These are phyloP conservation scores for Heteromeles arbutifolia DNA, from an alignment of 306 rosid genomes.

Conservation along the genomic window DNA sequence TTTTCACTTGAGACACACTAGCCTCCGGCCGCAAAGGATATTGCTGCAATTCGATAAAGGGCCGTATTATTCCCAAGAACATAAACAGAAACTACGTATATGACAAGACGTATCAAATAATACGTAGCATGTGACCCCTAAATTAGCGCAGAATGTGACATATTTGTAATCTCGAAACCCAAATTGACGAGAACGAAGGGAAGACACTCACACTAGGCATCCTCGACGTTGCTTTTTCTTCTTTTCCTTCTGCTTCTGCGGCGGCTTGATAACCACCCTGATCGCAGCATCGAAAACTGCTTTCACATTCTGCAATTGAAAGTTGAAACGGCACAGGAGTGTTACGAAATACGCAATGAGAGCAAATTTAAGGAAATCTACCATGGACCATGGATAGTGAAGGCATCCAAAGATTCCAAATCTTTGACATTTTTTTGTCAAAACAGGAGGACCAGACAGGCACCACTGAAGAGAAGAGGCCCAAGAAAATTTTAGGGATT, in stretches of 20 bases:
- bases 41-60: slow-evolving; percentile 44
- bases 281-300: slow-evolving; percentile 86
- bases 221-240: slow-evolving; percentile 58
- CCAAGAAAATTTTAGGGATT: background rate
- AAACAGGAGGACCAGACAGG: background rate
- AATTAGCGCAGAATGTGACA: background rate
- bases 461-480: background rate
- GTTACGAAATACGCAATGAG: background rate
- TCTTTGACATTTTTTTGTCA: background rate
- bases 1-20: slow-evolving; percentile 45
- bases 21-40: slow-evolving; percentile 43
- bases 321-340: background rate
- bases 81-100: background rate
- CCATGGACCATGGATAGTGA: background rate
- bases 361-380: background rate
- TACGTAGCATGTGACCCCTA: too few relatives aligned
- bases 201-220: slow-evolving; percentile 65
- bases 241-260: slow-evolving; percentile 81
- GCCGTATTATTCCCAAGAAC: background rate
- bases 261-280: slow-evolving; percentile 83
- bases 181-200: background rate
- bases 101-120: too few relatives aligned
- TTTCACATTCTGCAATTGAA: slow-evolving; percentile 76
- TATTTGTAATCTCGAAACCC: background rate
- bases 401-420: background rate